These are phyloP conservation scores for Tetraselmis chui DNA, from an alignment of 139 green algal genomes.

Conservation along the genomic window DNA sequence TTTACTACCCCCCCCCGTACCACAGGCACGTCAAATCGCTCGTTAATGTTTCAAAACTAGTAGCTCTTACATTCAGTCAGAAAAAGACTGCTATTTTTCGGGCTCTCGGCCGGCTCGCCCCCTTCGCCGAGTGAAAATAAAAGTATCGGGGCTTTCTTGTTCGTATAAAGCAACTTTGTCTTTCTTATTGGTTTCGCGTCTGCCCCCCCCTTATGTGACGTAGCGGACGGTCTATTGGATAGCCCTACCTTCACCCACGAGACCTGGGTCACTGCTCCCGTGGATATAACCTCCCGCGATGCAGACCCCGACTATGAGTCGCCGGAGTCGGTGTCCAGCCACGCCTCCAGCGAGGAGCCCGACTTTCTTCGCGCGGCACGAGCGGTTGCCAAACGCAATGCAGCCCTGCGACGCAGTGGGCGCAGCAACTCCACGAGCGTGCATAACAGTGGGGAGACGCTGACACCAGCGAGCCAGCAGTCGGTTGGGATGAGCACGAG, in stretches of 20 bases:
- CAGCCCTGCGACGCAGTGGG: neutral
- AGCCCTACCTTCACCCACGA: neutral
- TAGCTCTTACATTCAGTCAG: too few relatives aligned
- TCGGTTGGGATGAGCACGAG: neutral
- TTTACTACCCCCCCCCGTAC: too few relatives aligned
- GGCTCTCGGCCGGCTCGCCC: too few relatives aligned
- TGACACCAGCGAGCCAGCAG: neutral
- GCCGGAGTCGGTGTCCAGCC: neutral
- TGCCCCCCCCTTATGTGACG: too few relatives aligned
- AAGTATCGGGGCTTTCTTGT: too few relatives aligned
- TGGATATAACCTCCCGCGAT: neutral
- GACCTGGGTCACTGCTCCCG: neutral
- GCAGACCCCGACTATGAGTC: neutral
- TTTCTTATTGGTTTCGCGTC: too few relatives aligned
- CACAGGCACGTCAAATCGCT: too few relatives aligned
- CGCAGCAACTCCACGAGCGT: neutral
- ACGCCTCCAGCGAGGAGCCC: neutral
- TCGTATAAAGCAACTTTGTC: too few relatives aligned
- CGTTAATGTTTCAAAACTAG: too few relatives aligned
- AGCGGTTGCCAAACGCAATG: neutral
- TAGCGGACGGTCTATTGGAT: too few relatives aligned
- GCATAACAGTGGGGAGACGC: neutral
- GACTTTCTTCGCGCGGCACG: neutral
- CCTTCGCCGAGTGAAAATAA: too few relatives aligned
- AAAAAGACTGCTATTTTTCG: too few relatives aligned